Base-by-base conservation (phyloP, 1,284 basidiomycete genomes). In the Melampsora abietis-canadensis region DNA sequence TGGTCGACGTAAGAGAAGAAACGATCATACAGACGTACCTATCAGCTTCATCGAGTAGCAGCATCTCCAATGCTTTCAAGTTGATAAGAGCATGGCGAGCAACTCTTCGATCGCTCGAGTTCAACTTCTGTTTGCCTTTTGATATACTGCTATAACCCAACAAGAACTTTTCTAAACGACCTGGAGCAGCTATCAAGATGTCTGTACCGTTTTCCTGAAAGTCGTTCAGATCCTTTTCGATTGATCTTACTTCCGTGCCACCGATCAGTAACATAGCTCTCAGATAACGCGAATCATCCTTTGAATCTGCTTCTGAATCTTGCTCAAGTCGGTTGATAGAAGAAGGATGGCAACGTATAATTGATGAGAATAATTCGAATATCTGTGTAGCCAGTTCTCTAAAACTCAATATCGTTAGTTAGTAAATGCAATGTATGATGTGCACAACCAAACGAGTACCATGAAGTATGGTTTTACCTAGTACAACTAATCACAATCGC, bases 11-110 rank as follows among this genome's bases (percentile, higher is more conserved):
- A 44, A 15, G 14, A 44, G n/a, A n/a, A 2, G 40, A 44, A 44
- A 44, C 47, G 48, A 47, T 15, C 1, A 15, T 15, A 21, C 27
- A 8, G 31, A 30, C 85, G 68, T 77, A 91, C 92, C 76, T 86
- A 81, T 99, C 96, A 30, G 95, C 96, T 83, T 99, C 96, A 82
- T 99, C 96, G 34, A 99, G 85, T 1, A 98, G 90, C 17, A 99
- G 84, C 0, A 94, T 88, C 80, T 98, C 94, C 15, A 99, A 84
- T 77, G 92, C 89, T 79, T 89, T 90, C 17, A 89, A 88, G 79
- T 79, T 78, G 48, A 84, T 88, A 34, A 93, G 91, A 10, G 86
- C 48, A 27, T 54, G 46, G 30, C 76, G 64, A 27, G 57, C 27
- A 2, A 37, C 44, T 8, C 77, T 10, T 76, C 67, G 80, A 68